Conservation (phyloP, 192 early-diverging fungal genomes). For the Thamnidium elegans region DNA sequence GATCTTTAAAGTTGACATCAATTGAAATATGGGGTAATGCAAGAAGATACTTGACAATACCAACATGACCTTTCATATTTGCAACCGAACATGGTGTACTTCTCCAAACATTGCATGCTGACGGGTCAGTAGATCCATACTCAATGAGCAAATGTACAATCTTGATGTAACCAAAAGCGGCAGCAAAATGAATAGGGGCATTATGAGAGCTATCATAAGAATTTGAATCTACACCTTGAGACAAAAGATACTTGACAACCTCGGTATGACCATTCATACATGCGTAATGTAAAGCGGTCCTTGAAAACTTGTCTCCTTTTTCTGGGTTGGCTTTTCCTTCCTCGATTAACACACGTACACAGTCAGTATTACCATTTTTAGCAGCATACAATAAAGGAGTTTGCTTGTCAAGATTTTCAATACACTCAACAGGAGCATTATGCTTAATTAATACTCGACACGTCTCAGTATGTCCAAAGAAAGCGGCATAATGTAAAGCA, state of each 20-base stretch:
- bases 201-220: conserved; percentile 46
- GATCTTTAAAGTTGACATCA: conserved; percentile 46
- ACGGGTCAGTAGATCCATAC: conserved; percentile 37
- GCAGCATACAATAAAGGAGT: conserved; percentile 37
- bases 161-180: conserved; percentile 43
- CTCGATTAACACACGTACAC: conserved; percentile 31
- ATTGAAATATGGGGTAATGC: conserved; percentile 17
- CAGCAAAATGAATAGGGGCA: conserved; percentile 48
- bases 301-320: conserved; percentile 28
- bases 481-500: conserved; percentile 38
- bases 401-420: conserved; percentile 31
- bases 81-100: conserved; percentile 49
- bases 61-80: conserved; percentile 51
- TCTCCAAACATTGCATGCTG: conserved; percentile 48
- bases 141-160: conserved; percentile 42
- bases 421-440: conserved; percentile 37
- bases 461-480: conserved; percentile 36
- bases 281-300: conserved; percentile 33
- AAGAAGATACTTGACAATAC: conserved; percentile 42
- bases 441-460: conserved; percentile 37
- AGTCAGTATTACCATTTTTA: conserved; percentile 27
- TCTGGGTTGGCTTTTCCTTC: conserved; percentile 24
- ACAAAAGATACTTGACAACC: conserved; percentile 38
- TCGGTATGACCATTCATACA: conserved; percentile 45
- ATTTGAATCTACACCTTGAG: conserved; percentile 42